Evolutionary conservation across 345 rosid genomes (phyloP).

Genomic region (Pistacia atlantica): DNA sequence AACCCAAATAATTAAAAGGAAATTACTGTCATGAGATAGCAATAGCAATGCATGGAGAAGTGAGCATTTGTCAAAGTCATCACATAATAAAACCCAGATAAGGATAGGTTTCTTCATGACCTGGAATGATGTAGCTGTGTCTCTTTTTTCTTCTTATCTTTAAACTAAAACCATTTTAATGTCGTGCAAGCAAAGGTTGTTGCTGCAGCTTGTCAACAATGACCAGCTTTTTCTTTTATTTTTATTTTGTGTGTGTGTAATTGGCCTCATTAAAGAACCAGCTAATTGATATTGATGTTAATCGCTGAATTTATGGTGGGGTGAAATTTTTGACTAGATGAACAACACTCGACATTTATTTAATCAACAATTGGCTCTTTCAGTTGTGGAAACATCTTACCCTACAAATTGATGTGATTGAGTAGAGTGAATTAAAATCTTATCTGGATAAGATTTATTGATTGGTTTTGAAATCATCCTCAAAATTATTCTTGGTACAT

Average conservation of each 20-base stretch:
- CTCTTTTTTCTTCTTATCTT: conserved; percentile 25
- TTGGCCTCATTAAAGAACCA: neutral
- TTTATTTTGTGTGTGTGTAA: neutral
- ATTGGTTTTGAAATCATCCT: too few species aligned
- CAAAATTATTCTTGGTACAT: too few species aligned
- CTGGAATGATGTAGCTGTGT: conserved; percentile 19
- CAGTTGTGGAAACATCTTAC: neutral
- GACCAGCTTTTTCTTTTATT: too few species aligned
- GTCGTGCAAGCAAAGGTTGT: conserved; percentile 17
- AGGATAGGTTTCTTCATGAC: conserved; percentile 11
- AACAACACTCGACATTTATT: neutral
- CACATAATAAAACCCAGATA: conserved; percentile 7
- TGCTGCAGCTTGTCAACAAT: neutral
- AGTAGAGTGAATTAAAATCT: too few species aligned
- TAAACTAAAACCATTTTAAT: neutral
- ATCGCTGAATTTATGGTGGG: neutral
- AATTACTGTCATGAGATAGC: too few species aligned
- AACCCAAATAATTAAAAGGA: too few species aligned
- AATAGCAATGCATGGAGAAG: too few species aligned
- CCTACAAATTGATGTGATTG: too few species aligned
- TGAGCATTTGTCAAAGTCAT: neutral
- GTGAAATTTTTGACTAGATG: neutral
- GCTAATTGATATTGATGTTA: neutral
- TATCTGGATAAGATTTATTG: too few species aligned
- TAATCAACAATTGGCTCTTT: neutral